Conservation (phyloP, 2,329 filamentous ascomycete species). For the Fusarium sp. region DNA sequence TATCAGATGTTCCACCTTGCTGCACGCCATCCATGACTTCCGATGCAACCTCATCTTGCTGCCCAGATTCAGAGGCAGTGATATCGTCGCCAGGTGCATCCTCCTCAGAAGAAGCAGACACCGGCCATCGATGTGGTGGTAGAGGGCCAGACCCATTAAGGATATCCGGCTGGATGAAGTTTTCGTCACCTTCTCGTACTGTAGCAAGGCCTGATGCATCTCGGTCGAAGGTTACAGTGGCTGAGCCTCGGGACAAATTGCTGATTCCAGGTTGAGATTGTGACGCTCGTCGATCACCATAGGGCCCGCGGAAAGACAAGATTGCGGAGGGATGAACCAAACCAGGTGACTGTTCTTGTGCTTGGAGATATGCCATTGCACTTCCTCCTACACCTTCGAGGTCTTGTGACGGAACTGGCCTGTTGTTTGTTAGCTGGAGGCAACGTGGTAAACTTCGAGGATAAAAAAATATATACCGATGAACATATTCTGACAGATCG, state of each 20-base stretch:
- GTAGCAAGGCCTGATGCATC: slow-evolving; percentile 23
- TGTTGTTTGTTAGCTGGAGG: slow-evolving; percentile 6
- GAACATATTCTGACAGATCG: slow-evolving; percentile 52
- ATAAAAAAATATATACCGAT: slow-evolving; percentile 29
- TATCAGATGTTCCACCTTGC: not conserved
- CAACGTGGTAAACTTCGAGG: not conserved
- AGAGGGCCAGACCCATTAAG: slow-evolving; percentile 11
- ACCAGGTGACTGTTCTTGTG: slow-evolving; percentile 21
- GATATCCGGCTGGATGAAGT: slow-evolving; percentile 25
- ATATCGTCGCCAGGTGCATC: slow-evolving; percentile 13
- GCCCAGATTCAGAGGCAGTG: slow-evolving; percentile 10
- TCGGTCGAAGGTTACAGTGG: slow-evolving; percentile 23
- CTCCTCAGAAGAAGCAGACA: slow-evolving; percentile 1
- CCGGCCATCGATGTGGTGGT: not conserved
- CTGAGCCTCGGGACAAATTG: slow-evolving; percentile 15
- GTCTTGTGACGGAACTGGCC: slow-evolving; percentile 32
- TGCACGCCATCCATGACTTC: slow-evolving; percentile 22
- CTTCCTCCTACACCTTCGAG: slow-evolving; percentile 45
- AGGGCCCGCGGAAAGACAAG: slow-evolving; percentile 5
- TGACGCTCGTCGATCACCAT: slow-evolving; percentile 11
- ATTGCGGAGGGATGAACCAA: slow-evolving; percentile 26
- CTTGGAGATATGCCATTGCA: slow-evolving; percentile 38
- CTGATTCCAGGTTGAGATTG: slow-evolving; percentile 12
- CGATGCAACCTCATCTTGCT: not conserved
- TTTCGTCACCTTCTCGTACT: slow-evolving; percentile 32